Evolutionary conservation across 1,284 basidiomycete species (phyloP), one percentile per base, ranked within the genome.

Genomic region (Anthracocystis walkeri): DNA sequence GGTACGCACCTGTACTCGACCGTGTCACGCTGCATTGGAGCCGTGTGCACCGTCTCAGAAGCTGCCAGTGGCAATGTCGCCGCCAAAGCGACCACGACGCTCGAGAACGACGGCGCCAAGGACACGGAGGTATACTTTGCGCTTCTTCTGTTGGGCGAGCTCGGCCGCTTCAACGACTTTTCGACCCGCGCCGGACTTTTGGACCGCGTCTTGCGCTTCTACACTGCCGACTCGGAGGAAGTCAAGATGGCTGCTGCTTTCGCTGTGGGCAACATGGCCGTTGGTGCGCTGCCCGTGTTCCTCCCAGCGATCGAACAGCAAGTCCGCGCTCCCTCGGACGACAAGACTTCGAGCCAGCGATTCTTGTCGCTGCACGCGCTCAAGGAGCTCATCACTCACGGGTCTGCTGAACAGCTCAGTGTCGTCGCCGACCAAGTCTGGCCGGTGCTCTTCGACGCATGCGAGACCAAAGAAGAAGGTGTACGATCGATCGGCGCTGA

Each of bases 351-450:
- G 0, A 70, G 76, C 8, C 61, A 53, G 25, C 49, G 65, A 4
- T 66, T 77, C 45, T 87, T 97, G 20, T 91, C 94, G 16, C 88
- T 99, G 50, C 93, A 97, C 80, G 93, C 95, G 12, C 87, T 98
- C 42, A 97, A 97, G 86, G 97, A 99, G 88, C 93, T 97, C 60
- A 95, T 97, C 60, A 92, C 93, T 0, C 93, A 98, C 85, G 93
- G 92, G 59, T 91, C 92, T 6, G 89, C 91, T 61, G 90, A 90
- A 0, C 92, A 95, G 82, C 87, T 98, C 23, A 92, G 93, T 76
- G 88, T 89, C 25, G 90, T 97, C 38, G 93, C 95, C 2, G 93
- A 96, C 59, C 87, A 89, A 20, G 89, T 98, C 12, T 99, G 97
- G 97, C 88, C 88, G 4, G 94, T 95, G 0, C 88, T 57, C 51